phyloP scores from a whole-genome alignment of 2,329 filamentous ascomycete species.

The Pyricularia grisea region DNA sequence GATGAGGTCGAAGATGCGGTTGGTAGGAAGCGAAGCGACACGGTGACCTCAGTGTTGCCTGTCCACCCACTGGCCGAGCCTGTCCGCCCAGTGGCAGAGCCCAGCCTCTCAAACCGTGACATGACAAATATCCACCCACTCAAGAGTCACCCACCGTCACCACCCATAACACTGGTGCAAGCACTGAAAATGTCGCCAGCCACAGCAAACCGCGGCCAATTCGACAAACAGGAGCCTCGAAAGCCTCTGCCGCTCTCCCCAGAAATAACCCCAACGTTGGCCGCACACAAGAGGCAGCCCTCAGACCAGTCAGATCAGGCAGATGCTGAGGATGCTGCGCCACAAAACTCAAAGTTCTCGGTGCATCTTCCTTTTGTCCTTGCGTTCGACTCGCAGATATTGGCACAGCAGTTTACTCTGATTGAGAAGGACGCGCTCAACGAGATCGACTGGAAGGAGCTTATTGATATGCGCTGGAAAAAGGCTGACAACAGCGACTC shows the following conservation, averaged over 20 bases:
- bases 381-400: constrained; percentile 67
- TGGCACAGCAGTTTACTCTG: constrained; percentile 76
- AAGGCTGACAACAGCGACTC: constrained; percentile 54
- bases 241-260: constrained; percentile 41
- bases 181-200: constrained; percentile 34
- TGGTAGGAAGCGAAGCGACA: constrained; percentile 18
- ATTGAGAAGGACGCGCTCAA: constrained; percentile 81
- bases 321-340: constrained; percentile 13
- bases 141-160: constrained; percentile 26
- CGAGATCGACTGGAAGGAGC: constrained; percentile 81
- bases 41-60: constrained; percentile 25
- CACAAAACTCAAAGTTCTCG: constrained; percentile 31
- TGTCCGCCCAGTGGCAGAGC: constrained; percentile 23
- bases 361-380: constrained; percentile 72
- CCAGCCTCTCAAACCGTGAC: constrained; percentile 10
- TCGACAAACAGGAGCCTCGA: constrained; percentile 30
- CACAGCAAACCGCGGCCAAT: constrained; percentile 23
- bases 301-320: constrained; percentile 12
- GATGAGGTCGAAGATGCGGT: constrained; percentile 14
- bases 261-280: constrained; percentile 34
- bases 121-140: constrained; percentile 10
- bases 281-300: constrained; percentile 29
- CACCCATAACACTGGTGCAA: constrained; percentile 37
- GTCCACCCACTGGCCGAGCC: constrained; percentile 24
- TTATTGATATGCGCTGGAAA: constrained; percentile 78